A percentile compares a stretch with the other conserved stretches of the same genome.
Conservation (phyloP, 768 basidiomycete genomes). For the Boletus rufocinnamomeus region DNA sequence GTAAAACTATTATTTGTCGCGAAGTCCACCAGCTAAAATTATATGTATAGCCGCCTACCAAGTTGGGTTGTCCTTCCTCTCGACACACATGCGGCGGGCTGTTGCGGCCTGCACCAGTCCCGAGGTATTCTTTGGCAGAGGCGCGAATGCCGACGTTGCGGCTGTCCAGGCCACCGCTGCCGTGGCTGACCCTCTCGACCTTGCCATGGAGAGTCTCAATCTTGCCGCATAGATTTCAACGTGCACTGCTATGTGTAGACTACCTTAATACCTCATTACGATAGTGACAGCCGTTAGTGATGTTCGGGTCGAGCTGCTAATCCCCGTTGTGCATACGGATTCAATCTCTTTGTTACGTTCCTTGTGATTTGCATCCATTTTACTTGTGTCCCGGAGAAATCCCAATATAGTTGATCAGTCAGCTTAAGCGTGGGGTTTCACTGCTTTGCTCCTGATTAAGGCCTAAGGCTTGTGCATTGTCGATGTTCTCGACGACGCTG, state of each 20-base stretch:
- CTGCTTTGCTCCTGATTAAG: background rate
- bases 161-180: constrained; percentile 39
- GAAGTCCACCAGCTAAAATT: constrained; percentile 4
- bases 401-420: constrained; percentile 19
- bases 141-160: constrained; percentile 36
- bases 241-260: constrained; percentile 8
- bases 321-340: constrained; percentile 4
- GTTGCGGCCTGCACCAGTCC: constrained; percentile 94
- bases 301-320: constrained; percentile 6
- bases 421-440: background rate
- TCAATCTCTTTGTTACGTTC: background rate
- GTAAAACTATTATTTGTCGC: constrained; percentile 24
- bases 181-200: constrained; percentile 56
- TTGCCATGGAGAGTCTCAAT: constrained; percentile 61
- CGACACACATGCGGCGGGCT: constrained; percentile 89
- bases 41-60: constrained; percentile 79
- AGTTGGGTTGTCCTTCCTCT: constrained; percentile 93
- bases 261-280: constrained; percentile 17
- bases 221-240: constrained; percentile 21
- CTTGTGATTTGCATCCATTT: constrained; percentile 7
- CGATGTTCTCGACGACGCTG: constrained; percentile 45
- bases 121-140: constrained; percentile 79
- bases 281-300: constrained; percentile 2
- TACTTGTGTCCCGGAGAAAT: background rate
- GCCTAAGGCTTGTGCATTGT: constrained; percentile 6